Conservation (phyloP, 208 protist genomes). For the Trypanosoma mega region DNA sequence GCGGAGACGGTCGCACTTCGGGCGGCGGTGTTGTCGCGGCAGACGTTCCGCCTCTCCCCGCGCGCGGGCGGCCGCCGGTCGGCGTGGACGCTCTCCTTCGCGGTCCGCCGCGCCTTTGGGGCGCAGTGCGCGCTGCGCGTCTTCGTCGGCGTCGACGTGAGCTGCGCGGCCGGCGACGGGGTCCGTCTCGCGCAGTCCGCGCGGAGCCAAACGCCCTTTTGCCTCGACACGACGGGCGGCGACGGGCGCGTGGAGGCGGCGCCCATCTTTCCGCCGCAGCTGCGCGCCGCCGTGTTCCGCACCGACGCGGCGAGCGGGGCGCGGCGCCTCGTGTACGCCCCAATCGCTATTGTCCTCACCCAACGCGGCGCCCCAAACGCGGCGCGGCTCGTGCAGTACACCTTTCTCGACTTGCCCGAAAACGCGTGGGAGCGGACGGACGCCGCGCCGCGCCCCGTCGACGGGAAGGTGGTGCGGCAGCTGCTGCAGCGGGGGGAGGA, state of each 20-base stretch:
- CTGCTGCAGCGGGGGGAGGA: conserved; percentile 65
- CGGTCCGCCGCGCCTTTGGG: conserved; percentile 1
- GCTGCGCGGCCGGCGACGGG: conserved; percentile 31
- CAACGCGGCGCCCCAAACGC: not conserved
- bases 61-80: not conserved
- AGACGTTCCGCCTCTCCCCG: conserved; percentile 32
- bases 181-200: conserved; percentile 26
- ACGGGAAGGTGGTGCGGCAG: conserved; percentile 50
- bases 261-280: conserved; percentile 5
- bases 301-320: not conserved
- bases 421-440: not conserved
- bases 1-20: conserved; percentile 46
- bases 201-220: conserved; percentile 31
- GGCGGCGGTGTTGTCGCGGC: conserved; percentile 30
- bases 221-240: no score
- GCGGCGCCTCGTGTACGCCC: conserved; percentile 23
- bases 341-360: conserved; percentile 31
- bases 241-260: conserved; percentile 16
- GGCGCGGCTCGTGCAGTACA: conserved; percentile 20
- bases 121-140: conserved; percentile 28
- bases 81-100: conserved; percentile 15
- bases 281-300: not conserved
- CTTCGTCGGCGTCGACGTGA: conserved; percentile 34
- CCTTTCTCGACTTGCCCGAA: conserved; percentile 18
- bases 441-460: not conserved